phyloP scores from a whole-genome alignment of 2,329 filamentous ascomycete genomes.

The Neopestalotiopsis sp. region DNA sequence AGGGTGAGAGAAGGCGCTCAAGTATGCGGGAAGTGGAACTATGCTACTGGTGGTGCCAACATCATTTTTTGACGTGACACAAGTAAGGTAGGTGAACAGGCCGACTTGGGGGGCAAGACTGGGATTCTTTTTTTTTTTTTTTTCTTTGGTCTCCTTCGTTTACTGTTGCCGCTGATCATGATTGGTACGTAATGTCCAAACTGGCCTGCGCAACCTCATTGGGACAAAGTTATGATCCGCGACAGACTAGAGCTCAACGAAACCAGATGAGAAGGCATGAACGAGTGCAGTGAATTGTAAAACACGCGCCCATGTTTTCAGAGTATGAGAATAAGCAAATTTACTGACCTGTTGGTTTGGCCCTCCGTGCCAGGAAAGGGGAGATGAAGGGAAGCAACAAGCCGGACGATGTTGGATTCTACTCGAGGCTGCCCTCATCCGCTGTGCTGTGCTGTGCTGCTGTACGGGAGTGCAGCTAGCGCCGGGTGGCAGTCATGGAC shows the following conservation, averaged over 20 bases:
- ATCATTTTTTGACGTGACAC: not conserved
- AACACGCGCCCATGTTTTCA: not conserved
- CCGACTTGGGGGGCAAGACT: not conserved
- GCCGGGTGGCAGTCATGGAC: conserved; percentile 1
- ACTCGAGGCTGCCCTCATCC: conserved; percentile 2
- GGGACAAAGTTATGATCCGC: conserved; percentile 5
- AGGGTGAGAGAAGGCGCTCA: conserved; percentile 2
- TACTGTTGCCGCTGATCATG: not conserved
- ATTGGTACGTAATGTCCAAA: not conserved
- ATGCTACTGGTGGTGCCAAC: not conserved
- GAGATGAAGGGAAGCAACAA: not conserved
- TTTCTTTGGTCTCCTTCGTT: no score
- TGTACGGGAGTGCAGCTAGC: conserved; percentile 9
- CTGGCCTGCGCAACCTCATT: not conserved
- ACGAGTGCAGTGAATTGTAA: not conserved
- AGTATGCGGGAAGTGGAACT: conserved; percentile 1
- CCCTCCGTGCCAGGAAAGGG: not conserved
- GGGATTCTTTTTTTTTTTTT: not conserved
- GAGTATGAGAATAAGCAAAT: not conserved
- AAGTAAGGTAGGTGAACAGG: not conserved
- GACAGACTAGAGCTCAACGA: not conserved
- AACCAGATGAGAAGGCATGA: not conserved
- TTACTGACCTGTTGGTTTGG: conserved; percentile 1
- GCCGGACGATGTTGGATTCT: no score
- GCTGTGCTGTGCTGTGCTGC: not conserved